Evolutionary conservation across 1,284 basidiomycete genomes (phyloP).

Genomic region (Hymenochaete sp.): DNA sequence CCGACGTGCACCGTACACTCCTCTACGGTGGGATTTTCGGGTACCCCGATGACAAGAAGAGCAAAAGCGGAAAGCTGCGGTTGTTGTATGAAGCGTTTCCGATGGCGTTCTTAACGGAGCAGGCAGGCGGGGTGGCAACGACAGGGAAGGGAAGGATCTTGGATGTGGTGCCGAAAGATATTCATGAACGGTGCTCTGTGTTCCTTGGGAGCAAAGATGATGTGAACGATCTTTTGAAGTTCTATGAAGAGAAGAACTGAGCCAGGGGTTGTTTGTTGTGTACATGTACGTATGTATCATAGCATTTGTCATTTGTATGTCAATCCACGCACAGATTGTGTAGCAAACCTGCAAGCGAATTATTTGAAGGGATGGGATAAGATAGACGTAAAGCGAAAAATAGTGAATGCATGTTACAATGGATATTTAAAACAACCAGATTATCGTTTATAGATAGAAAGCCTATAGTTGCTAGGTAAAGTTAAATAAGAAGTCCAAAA

Average conservation of each 20-base stretch:
- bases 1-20: conserved; percentile 93
- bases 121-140: conserved; percentile 95
- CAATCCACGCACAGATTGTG: too few relatives aligned
- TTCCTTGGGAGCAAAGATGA: conserved; percentile 95
- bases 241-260: conserved; percentile 61
- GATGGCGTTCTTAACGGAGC: conserved; percentile 94
- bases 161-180: conserved; percentile 82
- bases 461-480: too few relatives aligned
- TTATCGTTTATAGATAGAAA: too few relatives aligned
- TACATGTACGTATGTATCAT: too few relatives aligned
- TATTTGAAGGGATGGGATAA: too few relatives aligned
- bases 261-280: too few relatives aligned
- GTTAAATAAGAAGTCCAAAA: too few relatives aligned
- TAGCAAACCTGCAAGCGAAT: too few relatives aligned
- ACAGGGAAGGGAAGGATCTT: conserved; percentile 90
- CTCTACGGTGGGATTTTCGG: conserved; percentile 99
- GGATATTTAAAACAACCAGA: too few relatives aligned
- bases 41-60: conserved; percentile 98
- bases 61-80: conserved; percentile 90
- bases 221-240: conserved; percentile 82
- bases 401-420: too few relatives aligned
- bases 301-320: too few relatives aligned
- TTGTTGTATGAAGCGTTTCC: conserved; percentile 98
- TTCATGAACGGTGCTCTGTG: conserved; percentile 91
- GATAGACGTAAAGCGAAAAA: too few relatives aligned